Conservation (phyloP, 228 moss, liverwort and hornwort species). For the Sphagnum fallax region DNA sequence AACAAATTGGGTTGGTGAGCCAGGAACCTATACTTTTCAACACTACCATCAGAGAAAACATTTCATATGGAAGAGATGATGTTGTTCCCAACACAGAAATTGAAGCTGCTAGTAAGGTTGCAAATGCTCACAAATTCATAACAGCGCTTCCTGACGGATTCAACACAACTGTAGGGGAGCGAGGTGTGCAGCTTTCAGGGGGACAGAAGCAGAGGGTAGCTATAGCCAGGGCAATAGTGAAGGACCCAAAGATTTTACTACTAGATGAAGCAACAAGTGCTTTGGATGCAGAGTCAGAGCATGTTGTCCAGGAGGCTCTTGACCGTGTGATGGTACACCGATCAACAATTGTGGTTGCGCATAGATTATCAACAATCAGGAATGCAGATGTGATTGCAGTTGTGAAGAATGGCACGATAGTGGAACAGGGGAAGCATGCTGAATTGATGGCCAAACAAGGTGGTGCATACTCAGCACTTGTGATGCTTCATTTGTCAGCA, state of each 20-base stretch:
- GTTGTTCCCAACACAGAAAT: conserved; percentile 43
- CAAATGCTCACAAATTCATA: conserved; percentile 76
- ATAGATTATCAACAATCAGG: conserved; percentile 76
- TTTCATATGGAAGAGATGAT: conserved; percentile 65
- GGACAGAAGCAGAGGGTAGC: conserved; percentile 92
- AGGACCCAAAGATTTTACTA: conserved; percentile 65
- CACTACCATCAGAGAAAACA: conserved; percentile 64
- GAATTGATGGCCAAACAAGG: conserved; percentile 48
- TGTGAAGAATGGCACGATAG: conserved; percentile 60
- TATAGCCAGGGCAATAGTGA: conserved; percentile 76
- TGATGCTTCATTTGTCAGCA: conserved; percentile 66
- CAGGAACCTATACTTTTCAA: conserved; percentile 89
- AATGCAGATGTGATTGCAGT: conserved; percentile 85
- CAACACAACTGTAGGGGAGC: conserved; percentile 72
- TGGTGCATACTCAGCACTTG: conserved; percentile 76
- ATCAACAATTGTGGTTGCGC: conserved; percentile 77
- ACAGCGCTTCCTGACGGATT: conserved; percentile 57
- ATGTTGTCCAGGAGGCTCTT: conserved; percentile 78
- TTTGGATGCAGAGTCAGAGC: conserved; percentile 86
- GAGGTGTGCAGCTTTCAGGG: conserved; percentile 77
- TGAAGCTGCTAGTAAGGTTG: conserved; percentile 51
- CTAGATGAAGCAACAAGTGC: conserved; percentile 91
- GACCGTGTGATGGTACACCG: conserved; percentile 79
- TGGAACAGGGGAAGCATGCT: conserved; percentile 73
- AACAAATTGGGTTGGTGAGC: conserved; percentile 85